phyloP scores from a whole-genome alignment of 2,329 filamentous ascomycete genomes.

The Neopestalotiopsis clavispora region DNA sequence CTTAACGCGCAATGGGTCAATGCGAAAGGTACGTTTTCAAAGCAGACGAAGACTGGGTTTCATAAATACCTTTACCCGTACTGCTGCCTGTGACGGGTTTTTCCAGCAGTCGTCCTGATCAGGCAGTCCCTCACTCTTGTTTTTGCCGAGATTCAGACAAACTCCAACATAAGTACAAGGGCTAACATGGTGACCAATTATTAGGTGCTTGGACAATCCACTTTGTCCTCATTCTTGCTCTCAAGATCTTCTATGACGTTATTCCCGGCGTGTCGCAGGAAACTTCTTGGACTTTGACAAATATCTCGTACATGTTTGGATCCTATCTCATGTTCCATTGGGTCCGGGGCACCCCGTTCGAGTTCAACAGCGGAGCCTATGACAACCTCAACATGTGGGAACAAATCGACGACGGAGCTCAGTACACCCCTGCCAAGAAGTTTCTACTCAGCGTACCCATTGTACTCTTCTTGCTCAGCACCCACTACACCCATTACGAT shows the following conservation, averaged over 20 bases:
- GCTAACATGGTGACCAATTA: neutral
- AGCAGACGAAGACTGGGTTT: neutral
- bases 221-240: conserved; percentile 84
- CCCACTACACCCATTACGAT: conserved; percentile 98
- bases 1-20: conserved; percentile 99
- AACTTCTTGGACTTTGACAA: conserved; percentile 97
- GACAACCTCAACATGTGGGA: conserved; percentile 99
- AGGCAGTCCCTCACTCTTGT: neutral
- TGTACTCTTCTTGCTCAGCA: conserved; percentile 92
- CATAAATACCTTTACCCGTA: neutral
- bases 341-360: conserved; percentile 96
- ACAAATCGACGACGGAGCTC: conserved; percentile 98
- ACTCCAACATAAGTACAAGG: neutral
- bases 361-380: conserved; percentile 98
- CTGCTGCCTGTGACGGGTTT: neutral
- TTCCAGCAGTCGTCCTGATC: no score
- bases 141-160: neutral
- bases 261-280: conserved; percentile 96
- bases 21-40: conserved; percentile 79
- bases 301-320: conserved; percentile 98
- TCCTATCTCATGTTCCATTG: conserved; percentile 99
- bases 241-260: conserved; percentile 97
- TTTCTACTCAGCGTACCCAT: conserved; percentile 95
- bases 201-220: conserved; percentile 98
- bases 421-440: conserved; percentile 99